Evolutionary conservation across 2,329 filamentous ascomycete genomes (phyloP), one percentile per base, ranked within the genome.

Genomic region (Claviceps pazoutovae): DNA sequence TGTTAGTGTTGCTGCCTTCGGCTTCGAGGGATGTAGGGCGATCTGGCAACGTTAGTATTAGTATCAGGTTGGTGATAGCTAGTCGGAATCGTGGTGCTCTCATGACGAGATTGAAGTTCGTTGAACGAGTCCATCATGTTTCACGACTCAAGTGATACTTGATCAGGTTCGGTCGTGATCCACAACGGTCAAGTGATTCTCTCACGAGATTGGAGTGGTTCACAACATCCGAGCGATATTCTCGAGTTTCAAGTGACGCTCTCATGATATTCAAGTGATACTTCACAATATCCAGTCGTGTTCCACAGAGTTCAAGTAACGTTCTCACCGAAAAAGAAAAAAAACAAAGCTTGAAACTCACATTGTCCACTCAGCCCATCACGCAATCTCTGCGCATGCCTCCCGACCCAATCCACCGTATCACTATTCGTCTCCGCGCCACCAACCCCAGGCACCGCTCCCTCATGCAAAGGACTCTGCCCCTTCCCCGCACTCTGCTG

Each of bases 1-100:
- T 76, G 53, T 75, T 76, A 53, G 72, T 80, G 53, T 75, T 76
- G 53, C 73, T 73, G 11, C 71, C 55, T 46, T 67, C 66, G n/a
- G 64, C 56, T 5, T 59, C 53, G 6, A 66, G 61, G n/a, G 64
- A 62, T 26, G 54, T 54, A n/a, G 56, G 61, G 63, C 53, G 69
- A 64, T 53, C 73, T 72, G 54, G 7, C 46, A 36, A 14, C 36
- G 42, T 46, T 21, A 48, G 34, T 11, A 21, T n/a, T n/a, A 7
- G n/a, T 8, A 41, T 41, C 8, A 30, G 26, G 26, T 30, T 30
- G 8, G 26, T 30, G 26, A 30, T 30, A 30, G 26, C 26, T 30
- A 30, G 26, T 30, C 9, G 3, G 8, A 26, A 26, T 26, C 26
- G 26, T 26, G 26, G 26, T 4, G 26, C 26, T 30, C 8, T 30